Base-by-base conservation (phyloP, 768 basidiomycete genomes). In the Paxillus involutus region DNA sequence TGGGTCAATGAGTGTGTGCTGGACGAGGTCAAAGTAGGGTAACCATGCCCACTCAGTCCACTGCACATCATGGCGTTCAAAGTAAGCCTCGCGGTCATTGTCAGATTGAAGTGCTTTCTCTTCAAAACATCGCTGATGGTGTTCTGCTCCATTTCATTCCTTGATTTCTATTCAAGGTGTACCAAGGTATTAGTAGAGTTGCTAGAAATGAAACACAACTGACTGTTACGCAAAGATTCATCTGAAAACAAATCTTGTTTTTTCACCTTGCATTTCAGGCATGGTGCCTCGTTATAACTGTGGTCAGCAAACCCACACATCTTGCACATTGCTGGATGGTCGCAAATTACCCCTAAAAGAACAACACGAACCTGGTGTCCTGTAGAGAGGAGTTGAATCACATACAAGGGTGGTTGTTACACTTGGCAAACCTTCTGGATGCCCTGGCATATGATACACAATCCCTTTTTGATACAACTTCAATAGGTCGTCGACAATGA, bases 401-500 rank as follows among this genome's bases (percentile, higher is more conserved):
- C n/a, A n/a, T n/a, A n/a, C n/a, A n/a, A n/a, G n/a, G n/a, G n/a
- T n/a, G n/a, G n/a, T n/a, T n/a, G n/a, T n/a, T n/a, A n/a, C n/a
- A n/a, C n/a, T n/a, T n/a, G n/a, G n/a, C n/a, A n/a, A 47, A 63
- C 68, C 69, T 51, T 62, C 35, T 7, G 68, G 65, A 52, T 52
- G 50, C 26, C 52, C 50, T 11, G 59, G 41, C 0, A 59, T 58
- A 7, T 44, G 16, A 39, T 41, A 26, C 1, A 39, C 24, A 14
- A 63, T 64, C 11, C 70, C 69, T 5, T 65, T 24, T 6, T 69
- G 52, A 51, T 64, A 71, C 0, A 72, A 49, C 24, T 41, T 44
- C 11, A 68, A 9, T 1, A 72, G 60, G 44, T 71, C 69, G 57
- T 72, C 65, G 3, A 70, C 65, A 24, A 67, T 24, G 5, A 67